phyloP scores from a whole-genome alignment of 768 basidiomycete species.

The Mycena amicta region DNA sequence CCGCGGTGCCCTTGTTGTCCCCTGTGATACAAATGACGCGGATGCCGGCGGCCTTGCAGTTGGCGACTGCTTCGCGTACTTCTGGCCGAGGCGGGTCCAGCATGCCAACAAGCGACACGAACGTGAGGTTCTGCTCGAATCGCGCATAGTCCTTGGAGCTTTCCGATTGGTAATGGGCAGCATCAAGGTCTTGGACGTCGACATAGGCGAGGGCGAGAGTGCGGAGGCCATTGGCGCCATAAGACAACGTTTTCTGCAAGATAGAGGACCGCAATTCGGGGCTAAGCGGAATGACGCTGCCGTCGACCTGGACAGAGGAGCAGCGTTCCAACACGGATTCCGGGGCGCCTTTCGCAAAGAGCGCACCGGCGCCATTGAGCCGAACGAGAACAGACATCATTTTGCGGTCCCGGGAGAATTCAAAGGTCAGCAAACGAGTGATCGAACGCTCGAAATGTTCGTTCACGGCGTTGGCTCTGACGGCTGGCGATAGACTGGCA shows the following conservation, averaged over 20 bases:
- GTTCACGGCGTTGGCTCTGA: conserved; percentile 83
- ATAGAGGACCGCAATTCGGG: conserved; percentile 59
- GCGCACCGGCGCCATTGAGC: conserved; percentile 65
- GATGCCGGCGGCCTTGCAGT: conserved; percentile 91
- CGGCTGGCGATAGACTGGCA: conserved; percentile 51
- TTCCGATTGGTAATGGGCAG: conserved; percentile 79
- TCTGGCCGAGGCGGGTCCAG: conserved; percentile 96
- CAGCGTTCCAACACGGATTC: conserved; percentile 94
- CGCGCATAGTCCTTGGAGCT: conserved; percentile 80
- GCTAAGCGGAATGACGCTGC: conserved; percentile 66
- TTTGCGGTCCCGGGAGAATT: conserved; percentile 97
- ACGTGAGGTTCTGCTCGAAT: conserved; percentile 91
- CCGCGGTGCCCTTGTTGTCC: conserved; percentile 96
- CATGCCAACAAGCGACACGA: conserved; percentile 97
- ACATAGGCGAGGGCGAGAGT: conserved; percentile 91
- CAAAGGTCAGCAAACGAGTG: conserved; percentile 88
- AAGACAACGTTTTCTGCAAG: conserved; percentile 65
- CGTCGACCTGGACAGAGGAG: conserved; percentile 68
- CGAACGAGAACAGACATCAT: conserved; percentile 97
- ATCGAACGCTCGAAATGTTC: conserved; percentile 77
- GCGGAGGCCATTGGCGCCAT: conserved; percentile 82
- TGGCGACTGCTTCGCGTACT: conserved; percentile 82
- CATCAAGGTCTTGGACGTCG: conserved; percentile 74
- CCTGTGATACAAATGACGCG: conserved; percentile 97
- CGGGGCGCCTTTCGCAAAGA: conserved; percentile 95